Base-by-base conservation (phyloP, 208 protist species). In the Endotrypanum monterogeii region DNA sequence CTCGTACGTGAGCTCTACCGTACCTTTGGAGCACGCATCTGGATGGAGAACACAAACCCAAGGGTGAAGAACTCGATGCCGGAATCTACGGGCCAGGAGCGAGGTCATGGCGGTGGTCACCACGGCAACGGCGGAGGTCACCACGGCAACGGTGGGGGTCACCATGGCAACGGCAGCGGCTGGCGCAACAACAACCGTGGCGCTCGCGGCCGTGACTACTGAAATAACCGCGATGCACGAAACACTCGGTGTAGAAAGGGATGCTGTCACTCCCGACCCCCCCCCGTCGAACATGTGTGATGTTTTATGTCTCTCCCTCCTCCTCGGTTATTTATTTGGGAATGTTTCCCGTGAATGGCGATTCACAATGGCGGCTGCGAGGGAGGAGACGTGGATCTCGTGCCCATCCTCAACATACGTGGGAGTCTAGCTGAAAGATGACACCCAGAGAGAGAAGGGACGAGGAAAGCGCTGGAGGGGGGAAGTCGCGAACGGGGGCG, bases 1-100 rank as follows among this genome's bases (percentile, higher is more conserved):
- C 83, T 98, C 0, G 92, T 97, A 23, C 80, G 90, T 0, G 91
- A 97, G 75, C 83, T 98, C 14, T 98, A 97, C 83, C 90, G 92
- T 60, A 90, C 85, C 48, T 98, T 96, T 74, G 85, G 90, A 44
- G 94, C 92, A 3, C 88, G 94, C 16, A 98, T 98, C 58, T 98
- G 94, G 93, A 98, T 98, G 92, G 89, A 96, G 75, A 96, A 96
- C 72, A 83, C 94, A 60, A 97, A 96, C 82, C 86, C 90, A 28
- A 84, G 87, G 70, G 91, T 96, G 65, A 90, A 91, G 78, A 96
- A 96, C 83, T 65, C 79, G 7, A 91, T 96, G 83, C 91, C 91
- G 2, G 85, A 82, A 37, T 66, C 74, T 9, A 55, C 73, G 62
- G 73, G 71, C 54, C 66, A 83, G 61, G 79, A 81, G 41, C 83